Base-by-base conservation (phyloP, 495 filamentous ascomycete species). In the Aspergillus coremiiformis region DNA sequence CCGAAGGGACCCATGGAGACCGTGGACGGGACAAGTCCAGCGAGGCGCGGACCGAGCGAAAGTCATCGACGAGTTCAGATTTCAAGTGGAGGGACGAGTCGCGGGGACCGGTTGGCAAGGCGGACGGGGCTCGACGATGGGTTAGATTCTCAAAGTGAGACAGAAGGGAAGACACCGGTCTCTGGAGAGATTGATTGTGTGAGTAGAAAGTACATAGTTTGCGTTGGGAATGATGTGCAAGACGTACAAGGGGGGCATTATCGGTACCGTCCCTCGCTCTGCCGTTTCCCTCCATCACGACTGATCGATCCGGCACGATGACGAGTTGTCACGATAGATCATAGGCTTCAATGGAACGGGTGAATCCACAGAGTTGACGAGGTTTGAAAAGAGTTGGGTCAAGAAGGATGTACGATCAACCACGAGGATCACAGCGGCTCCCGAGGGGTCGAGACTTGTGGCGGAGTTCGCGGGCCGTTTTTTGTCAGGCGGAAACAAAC, bases 71-170 rank as follows among this genome's bases (percentile, higher is more conserved):
- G 21, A 57, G 57, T 70, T 70, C 65, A 68, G 66, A 58, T 66
- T 50, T 66, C 64, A 63, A 54, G 54, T 68, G 51, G 59, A 49
- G 59, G 64, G 62, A 42, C 61, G 64, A 55, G 62, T 70, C 58
- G 63, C 51, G 73, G 35, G 57, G 59, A 57, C 56, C 60, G 71
- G 53, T 58, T 1, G 63, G 45, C 5, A 51, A 48, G 37, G 66
- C 57, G 7, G 70, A 67, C 21, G 61, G 59, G 9, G 65, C 60
- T 46, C 64, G 80, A 47, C 73, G 62, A 56, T 80, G 80, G 32
- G 84, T 78, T 65, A 95, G 83, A 51, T 86, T 86, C 75, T 98
- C 93, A 62, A 98, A 98, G 64, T 92, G 86, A 37, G 90, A 93
- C 43, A 89, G 80, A 27, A 97, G 75, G 41, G 92, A 95, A 37